Evolutionary conservation across 768 basidiomycete species (phyloP).

Genomic region (Leccinum broughii): DNA sequence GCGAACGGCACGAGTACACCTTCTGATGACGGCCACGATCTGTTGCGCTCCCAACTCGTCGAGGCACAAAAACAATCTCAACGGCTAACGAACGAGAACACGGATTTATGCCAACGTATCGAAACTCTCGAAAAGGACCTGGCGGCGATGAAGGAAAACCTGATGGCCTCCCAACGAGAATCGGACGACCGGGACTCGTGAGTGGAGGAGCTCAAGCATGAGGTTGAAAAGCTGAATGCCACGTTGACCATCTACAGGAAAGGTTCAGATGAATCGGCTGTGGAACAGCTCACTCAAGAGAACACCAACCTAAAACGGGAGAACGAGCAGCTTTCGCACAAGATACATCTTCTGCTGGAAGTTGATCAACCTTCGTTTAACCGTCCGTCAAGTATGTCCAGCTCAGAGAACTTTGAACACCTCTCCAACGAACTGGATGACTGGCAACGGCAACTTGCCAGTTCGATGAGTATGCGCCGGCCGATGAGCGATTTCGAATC

Average conservation of each 20-base stretch:
- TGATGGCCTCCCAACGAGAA: constrained; percentile 72
- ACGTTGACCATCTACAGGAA: constrained; percentile 74
- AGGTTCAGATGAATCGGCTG: constrained; percentile 71
- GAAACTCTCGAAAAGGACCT: constrained; percentile 76
- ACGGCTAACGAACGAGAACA: constrained; percentile 71
- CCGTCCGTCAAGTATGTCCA: constrained; percentile 68
- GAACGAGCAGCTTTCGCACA: constrained; percentile 88
- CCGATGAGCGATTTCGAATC: constrained; percentile 73
- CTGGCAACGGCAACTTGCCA: constrained; percentile 84
- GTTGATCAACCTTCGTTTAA: constrained; percentile 79
- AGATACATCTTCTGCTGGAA: constrained; percentile 85
- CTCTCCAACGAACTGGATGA: constrained; percentile 81
- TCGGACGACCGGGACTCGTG: constrained; percentile 75
- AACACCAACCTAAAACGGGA: constrained; percentile 78
- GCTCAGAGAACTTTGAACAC: constrained; percentile 83
- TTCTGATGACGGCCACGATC: constrained; percentile 68
- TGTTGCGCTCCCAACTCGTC: constrained; percentile 66
- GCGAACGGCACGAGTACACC: constrained; percentile 81
- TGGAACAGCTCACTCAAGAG: constrained; percentile 83
- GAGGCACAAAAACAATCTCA: constrained; percentile 79
- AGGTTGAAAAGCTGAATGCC: constrained; percentile 73
- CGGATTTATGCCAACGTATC: constrained; percentile 71
- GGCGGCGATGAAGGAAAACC: constrained; percentile 64
- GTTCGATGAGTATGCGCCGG: constrained; percentile 72
- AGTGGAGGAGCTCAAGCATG: constrained; percentile 78